Conservation (phyloP, 179 eudicot species). For the Beta corolliflora region DNA sequence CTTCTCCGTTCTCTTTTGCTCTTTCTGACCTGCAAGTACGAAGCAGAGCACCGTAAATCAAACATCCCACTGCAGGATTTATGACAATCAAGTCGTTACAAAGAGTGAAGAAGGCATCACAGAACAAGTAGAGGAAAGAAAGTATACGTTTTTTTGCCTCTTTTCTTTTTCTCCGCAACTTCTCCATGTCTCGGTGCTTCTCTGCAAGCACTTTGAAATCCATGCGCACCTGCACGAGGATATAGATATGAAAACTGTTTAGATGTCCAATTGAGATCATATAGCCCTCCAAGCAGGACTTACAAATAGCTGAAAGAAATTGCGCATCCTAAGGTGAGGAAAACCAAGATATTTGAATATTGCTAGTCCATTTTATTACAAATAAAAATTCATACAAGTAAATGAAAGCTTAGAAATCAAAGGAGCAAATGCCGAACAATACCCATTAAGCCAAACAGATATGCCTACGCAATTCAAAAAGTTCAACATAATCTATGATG, state of each 20-base stretch:
- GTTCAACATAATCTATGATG: background rate
- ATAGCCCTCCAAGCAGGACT: background rate
- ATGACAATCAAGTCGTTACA: too few relatives aligned
- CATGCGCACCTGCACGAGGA: conserved; percentile 44
- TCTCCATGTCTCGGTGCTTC: conserved; percentile 56
- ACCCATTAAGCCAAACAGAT: background rate
- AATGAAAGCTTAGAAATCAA: background rate
- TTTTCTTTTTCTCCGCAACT: conserved; percentile 69
- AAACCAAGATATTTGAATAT: background rate
- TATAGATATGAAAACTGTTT: conserved; percentile 1
- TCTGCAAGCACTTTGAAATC: conserved; percentile 65
- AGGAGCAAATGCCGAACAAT: background rate
- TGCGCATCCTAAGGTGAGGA: background rate
- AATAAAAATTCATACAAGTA: background rate
- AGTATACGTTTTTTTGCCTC: conserved; percentile 54
- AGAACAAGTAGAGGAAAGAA: background rate
- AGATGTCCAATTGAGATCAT: background rate
- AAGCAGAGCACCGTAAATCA: conserved; percentile 1
- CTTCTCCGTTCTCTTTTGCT: conserved; percentile 66
- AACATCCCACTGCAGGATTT: background rate
- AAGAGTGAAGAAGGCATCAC: background rate
- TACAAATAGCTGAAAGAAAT: background rate
- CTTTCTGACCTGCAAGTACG: conserved; percentile 58
- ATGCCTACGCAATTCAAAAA: background rate
- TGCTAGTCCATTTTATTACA: background rate